These are phyloP conservation scores for Chalciporus piperatus DNA, from an alignment of 768 basidiomycete species.

Conservation along the genomic window DNA sequence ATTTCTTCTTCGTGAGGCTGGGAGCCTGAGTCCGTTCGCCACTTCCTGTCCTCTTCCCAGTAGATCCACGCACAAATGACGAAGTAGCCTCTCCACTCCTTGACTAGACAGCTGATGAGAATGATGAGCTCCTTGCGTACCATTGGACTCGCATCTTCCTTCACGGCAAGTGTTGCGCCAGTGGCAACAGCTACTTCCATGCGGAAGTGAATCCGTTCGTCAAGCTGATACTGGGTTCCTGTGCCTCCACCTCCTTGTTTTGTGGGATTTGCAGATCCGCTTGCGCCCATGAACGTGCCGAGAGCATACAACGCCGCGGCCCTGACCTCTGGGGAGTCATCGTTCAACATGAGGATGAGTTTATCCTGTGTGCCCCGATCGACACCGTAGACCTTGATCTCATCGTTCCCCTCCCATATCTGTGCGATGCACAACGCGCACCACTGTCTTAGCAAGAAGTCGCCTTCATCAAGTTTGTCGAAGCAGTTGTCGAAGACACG, in stretches of 20 bases:
- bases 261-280: conserved; percentile 63
- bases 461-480: conserved; percentile 79
- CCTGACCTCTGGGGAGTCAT: conserved; percentile 91
- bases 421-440: conserved; percentile 89
- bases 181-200: conserved; percentile 93
- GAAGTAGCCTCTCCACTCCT: conserved; percentile 96
- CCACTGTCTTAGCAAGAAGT: conserved; percentile 95
- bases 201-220: conserved; percentile 76
- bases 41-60: conserved; percentile 84
- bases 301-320: conserved; percentile 89
- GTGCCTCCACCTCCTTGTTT: conserved; percentile 82
- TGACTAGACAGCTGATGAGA: conserved; percentile 87
- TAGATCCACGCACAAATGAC: conserved; percentile 96
- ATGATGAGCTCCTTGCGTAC: conserved; percentile 92
- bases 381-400: conserved; percentile 82
- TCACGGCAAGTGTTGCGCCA: conserved; percentile 81
- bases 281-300: conserved; percentile 90
- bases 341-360: conserved; percentile 72
- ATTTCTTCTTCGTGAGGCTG: conserved; percentile 63
- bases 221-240: conserved; percentile 72
- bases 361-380: conserved; percentile 79
- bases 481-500: conserved; percentile 86
- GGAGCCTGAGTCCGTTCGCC: conserved; percentile 40
- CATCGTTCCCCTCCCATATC: conserved; percentile 92
- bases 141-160: conserved; percentile 95